Base-by-base conservation (phyloP, 345 rosid species). In the Bruguiera parviflora region DNA sequence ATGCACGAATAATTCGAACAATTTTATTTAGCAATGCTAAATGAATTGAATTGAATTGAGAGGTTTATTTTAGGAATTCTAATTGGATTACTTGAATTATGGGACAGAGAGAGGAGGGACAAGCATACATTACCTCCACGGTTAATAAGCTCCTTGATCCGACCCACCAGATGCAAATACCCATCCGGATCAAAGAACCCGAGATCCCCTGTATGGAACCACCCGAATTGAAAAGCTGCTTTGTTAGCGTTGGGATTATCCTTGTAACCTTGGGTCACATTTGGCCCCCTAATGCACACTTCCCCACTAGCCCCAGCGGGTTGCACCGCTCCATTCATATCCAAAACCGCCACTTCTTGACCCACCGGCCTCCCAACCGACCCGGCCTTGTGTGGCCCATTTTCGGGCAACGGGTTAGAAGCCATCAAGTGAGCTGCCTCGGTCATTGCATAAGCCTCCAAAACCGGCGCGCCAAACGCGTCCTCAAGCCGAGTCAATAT, bases 71-170 rank as follows among this genome's bases (percentile, higher is more conserved):
- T 39, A 2, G 15, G 46, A 22, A 21, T 53, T 53, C 27, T 53
- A 53, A 39, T 39, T 39, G 46, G 46, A 39, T 39, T 53, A 53
- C 25, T 21, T 21, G 25, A 3, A 53, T n/a, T 53, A 21, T 21
- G 8, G 21, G 58, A 53, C 8, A n/a, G 9, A 53, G 9, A 53
- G 24, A 20, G 24, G 57, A 39, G 37, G 10, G 49, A 24, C 15
- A 60, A 16, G 32, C 15, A n/a, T 18, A 5, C 19, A 0, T 31
- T 69, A 92, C 98, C 98, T 80, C 98, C 98, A 68, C 98, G 98
- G 80, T 94, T 94, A 72, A 94, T 86, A 35, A 94, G 95, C 84
- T 94, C 98, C 88, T 94, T 94, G 77, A 89, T 94, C 65, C 98
- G 85, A 65, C 98, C 98, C 39, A 91, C 97, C 8, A 94, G 81